A percentile compares a stretch with the other conserved stretches of the same genome.
phyloP scores from a whole-genome alignment of 1,139 yeast genomes.

The Geotrichum klebahnii region DNA sequence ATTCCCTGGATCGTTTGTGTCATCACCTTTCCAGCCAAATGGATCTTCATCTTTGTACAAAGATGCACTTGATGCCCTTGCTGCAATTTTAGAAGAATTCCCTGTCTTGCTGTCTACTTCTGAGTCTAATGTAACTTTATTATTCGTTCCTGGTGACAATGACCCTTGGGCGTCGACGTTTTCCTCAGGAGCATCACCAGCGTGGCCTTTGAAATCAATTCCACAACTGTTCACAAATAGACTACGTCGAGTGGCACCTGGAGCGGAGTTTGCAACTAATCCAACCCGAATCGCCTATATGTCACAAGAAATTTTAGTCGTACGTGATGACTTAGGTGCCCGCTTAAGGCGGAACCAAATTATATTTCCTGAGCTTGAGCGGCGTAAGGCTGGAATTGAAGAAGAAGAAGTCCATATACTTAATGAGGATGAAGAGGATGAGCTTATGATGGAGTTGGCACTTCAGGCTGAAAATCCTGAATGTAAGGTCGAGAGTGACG shows the following conservation, averaged over 20 bases:
- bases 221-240: constrained; percentile 69
- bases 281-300: constrained; percentile 75
- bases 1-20: constrained; percentile 65
- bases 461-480: constrained; percentile 23
- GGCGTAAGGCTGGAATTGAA: constrained; percentile 16
- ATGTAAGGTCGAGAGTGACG: constrained; percentile 21
- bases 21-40: constrained; percentile 57
- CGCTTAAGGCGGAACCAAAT: constrained; percentile 69
- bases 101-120: constrained; percentile 40
- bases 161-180: constrained; percentile 89
- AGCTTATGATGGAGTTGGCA: constrained; percentile 2
- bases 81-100: constrained; percentile 50
- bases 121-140: constrained; percentile 45
- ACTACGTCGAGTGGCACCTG: constrained; percentile 59
- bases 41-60: constrained; percentile 54
- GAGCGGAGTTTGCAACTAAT: constrained; percentile 68
- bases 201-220: constrained; percentile 67
- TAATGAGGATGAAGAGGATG: constrained; percentile 30
- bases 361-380: constrained; percentile 44
- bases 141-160: constrained; percentile 80
- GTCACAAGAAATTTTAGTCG: constrained; percentile 74
- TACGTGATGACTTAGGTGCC: constrained; percentile 67
- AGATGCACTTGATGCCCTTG: constrained; percentile 66
- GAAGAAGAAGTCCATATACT: constrained; percentile 32
- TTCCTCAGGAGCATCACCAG: constrained; percentile 60